These are phyloP conservation scores for Saccharomycopsis sp. DNA, from an alignment of 805 yeast genomes.

Conservation along the genomic window DNA sequence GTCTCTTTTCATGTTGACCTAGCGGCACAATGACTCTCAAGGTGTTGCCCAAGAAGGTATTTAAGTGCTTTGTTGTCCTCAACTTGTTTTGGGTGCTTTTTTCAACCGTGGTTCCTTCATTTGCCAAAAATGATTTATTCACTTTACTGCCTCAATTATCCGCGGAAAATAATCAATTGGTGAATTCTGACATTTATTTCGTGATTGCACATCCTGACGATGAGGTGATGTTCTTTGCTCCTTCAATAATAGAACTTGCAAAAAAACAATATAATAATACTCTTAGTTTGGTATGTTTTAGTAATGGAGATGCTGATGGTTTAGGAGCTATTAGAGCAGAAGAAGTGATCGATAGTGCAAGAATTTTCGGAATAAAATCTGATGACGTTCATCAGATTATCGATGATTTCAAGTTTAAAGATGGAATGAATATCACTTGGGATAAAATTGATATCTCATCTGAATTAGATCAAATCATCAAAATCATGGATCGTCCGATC, in stretches of 20 bases:
- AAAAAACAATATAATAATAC: conserved; percentile 38
- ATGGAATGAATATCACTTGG: conserved; percentile 67
- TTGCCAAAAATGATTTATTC: background rate
- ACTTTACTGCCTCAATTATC: background rate
- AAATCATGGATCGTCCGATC: conserved; percentile 19
- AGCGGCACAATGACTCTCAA: too few relatives aligned
- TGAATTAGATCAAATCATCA: conserved; percentile 22
- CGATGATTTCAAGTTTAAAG: conserved; percentile 40
- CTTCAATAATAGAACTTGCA: conserved; percentile 48
- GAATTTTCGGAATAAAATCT: conserved; percentile 39
- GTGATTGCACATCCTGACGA: conserved; percentile 96
- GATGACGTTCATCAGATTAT: conserved; percentile 37
- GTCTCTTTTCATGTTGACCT: too few relatives aligned
- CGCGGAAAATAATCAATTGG: conserved; percentile 8
- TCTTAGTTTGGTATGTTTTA: conserved; percentile 56
- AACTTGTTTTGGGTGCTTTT: conserved; percentile 14
- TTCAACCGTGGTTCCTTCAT: conserved; percentile 13
- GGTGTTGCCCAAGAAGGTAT: conserved; percentile 1
- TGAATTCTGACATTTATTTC: conserved; percentile 28
- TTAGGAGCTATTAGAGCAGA: conserved; percentile 50
- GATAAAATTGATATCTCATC: conserved; percentile 31
- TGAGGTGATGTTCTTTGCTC: conserved; percentile 95
- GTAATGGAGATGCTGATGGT: conserved; percentile 69
- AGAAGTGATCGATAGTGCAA: conserved; percentile 51
- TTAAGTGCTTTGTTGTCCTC: conserved; percentile 14